Base-by-base conservation (phyloP, 352 stramenopile genomes). In the Phytophthora cactorum region DNA sequence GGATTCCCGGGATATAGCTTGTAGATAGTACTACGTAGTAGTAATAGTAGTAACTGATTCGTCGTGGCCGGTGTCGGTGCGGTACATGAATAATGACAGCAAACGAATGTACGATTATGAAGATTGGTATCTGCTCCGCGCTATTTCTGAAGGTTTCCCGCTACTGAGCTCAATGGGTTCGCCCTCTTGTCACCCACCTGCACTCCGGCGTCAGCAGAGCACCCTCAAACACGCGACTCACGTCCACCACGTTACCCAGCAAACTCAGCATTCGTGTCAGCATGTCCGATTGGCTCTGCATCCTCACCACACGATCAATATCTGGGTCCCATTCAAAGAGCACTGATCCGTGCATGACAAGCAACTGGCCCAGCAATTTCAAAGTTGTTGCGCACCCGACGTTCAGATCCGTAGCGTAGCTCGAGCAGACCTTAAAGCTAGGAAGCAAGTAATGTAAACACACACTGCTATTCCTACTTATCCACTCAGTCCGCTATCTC, bases 331-430 rank as follows among this genome's bases (percentile, higher is more conserved):
- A 63, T 12, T 54, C n/a, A 36, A 63, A 53, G 5, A 11, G 17
- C 31, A 63, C 55, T n/a, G 31, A 55, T 2, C 56, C 56, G 14
- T 47, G 34, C 45, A 55, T 49, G 15, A 43, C 22, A 22, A 63
- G 15, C 5, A 22, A 17, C 32, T 50, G 10, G 27, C 25, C 3
- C 9, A 22, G 31, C 12, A 63, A 14, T 25, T 41, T 55, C 36
- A 22, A 22, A 22, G 22, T 22, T 22, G 22, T 22, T 22, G 22
- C 22, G 22, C 22, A 22, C 22, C 22, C 22, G 22, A 22, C 22
- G 22, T 22, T 1, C 22, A 22, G 22, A 0, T 22, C 22, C 22
- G 22, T 22, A 22, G 22, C 22, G 22, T 22, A 22, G 22, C 22
- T 22, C 22, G 22, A 22, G 22, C 22, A 22, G 22, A 22, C 22